These are phyloP conservation scores for Piromyces finnis DNA, from an alignment of 192 early-diverging fungal genomes.

Conservation along the genomic window DNA sequence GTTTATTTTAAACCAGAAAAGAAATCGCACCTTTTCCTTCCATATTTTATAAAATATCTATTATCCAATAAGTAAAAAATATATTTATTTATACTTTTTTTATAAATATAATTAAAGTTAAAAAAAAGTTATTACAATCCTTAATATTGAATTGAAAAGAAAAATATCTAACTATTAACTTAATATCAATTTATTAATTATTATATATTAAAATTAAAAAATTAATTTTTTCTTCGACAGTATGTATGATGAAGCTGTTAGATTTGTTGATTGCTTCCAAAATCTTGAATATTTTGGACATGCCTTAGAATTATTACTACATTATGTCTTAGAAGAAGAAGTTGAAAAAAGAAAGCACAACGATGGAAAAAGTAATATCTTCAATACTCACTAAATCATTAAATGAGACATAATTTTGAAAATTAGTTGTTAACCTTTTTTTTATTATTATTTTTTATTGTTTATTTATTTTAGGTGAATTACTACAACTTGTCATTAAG, in stretches of 20 bases:
- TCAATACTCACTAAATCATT: too few relatives aligned
- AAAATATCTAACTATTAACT: too few relatives aligned
- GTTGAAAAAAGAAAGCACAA: slow-evolving; percentile 17
- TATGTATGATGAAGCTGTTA: slow-evolving; percentile 35
- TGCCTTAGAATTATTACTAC: slow-evolving; percentile 78
- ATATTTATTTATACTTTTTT: too few relatives aligned
- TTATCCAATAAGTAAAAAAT: slow-evolving; percentile 18
- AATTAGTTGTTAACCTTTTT: too few relatives aligned
- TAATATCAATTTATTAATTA: too few relatives aligned
- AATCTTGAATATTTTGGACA: slow-evolving; percentile 76
- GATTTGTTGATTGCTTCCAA: slow-evolving; percentile 50
- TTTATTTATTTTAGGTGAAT: slow-evolving; percentile 8
- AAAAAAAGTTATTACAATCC: too few relatives aligned
- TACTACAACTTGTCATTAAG: slow-evolving; percentile 49
- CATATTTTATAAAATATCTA: slow-evolving; percentile 40
- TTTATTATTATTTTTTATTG: too few relatives aligned
- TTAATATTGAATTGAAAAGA: too few relatives aligned
- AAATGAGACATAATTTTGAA: too few relatives aligned
- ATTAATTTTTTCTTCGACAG: too few relatives aligned
- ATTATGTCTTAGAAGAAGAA: slow-evolving; percentile 73
- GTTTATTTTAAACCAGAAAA: slow-evolving; percentile 38
- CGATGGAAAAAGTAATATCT: not conserved
- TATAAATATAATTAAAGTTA: too few relatives aligned
- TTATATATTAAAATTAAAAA: too few relatives aligned
- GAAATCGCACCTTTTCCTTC: slow-evolving; percentile 67